Evolutionary conservation across 1,139 yeast species (phyloP), one percentile per base, ranked within the genome.

Genomic region (Kodamaea suecica): DNA sequence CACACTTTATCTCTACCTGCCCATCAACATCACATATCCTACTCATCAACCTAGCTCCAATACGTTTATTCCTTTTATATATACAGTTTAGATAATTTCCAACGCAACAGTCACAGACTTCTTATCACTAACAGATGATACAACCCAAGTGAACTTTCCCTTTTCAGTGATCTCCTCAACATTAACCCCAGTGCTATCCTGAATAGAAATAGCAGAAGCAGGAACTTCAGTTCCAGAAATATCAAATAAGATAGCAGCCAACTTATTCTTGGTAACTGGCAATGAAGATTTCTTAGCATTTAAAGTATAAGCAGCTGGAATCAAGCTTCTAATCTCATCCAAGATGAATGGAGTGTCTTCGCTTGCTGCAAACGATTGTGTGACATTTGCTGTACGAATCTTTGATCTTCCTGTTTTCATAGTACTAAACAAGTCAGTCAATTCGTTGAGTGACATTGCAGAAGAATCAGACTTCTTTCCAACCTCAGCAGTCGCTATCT

Each of bases 401-500:
- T 47, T 41, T 16, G 45, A 36, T 14, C 34, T 23, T 17, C 17
- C 30, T 28, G 35, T 40, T 29, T 54, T 47, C 61, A 63, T 57
- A 34, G 49, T 46, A 30, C 53, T 53, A 44, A 70, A 67, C 41
- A 70, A 58, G 33, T 40, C 47, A 5, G 70, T 57, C 44, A 70
- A 65, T 41, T 68, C 72, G 31, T 61, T 61, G 38, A 65, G 52
- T 1, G 73, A 62, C 56, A 67, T 51, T n/a, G 70, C 61, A 10
- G 52, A 37, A 32, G 53, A 37, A 33, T 39, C 40, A 12, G 41
- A 19, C 9, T 34, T 32, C 10, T 30, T 34, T 8, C 19, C 39
- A 6, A 23, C 32, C 14, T 29, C 38, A 4, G 33, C 39, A 12
- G 38, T 43, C 17, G 42, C 42, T 17, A 30, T 42, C 27, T 33